These are phyloP conservation scores for Candida xyloterini DNA, from an alignment of 805 yeast species.

Conservation along the genomic window DNA sequence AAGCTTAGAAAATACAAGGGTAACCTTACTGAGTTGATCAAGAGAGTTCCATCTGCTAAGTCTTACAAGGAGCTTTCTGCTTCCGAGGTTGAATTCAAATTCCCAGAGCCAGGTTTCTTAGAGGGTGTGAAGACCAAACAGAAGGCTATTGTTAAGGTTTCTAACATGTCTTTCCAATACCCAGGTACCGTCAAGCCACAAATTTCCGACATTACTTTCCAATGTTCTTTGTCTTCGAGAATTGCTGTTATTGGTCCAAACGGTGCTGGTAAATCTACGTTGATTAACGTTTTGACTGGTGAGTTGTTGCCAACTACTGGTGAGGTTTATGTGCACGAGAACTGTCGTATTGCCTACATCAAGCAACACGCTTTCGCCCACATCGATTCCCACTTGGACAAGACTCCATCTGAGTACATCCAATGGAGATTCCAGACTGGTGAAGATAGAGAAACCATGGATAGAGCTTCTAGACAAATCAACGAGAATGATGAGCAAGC, in stretches of 20 bases:
- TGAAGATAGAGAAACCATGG: constrained; percentile 99
- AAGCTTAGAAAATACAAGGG: constrained; percentile 99
- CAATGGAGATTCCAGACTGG: constrained; percentile 99
- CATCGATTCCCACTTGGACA: constrained; percentile 97
- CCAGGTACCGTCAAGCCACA: constrained; percentile 99
- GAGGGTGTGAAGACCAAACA: constrained; percentile 99
- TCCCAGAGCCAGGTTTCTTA: constrained; percentile 99
- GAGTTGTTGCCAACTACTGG: constrained; percentile 97
- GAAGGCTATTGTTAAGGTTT: constrained; percentile 98
- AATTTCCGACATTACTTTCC: constrained; percentile 88
- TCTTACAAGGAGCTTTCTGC: constrained; percentile 98
- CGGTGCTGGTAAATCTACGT: constrained; percentile 99
- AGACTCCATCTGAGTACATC: constrained; percentile 99
- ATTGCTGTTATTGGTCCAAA: constrained; percentile 99
- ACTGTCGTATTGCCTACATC: constrained; percentile 99
- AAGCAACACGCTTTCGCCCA: constrained; percentile 99
- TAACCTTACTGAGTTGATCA: constrained; percentile 97
- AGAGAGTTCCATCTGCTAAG: constrained; percentile 98
- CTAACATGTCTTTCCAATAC: constrained; percentile 98
- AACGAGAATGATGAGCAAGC: constrained; percentile 95
- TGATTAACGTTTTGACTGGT: constrained; percentile 98
- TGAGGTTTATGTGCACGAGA: constrained; percentile 99
- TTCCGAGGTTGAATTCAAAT: constrained; percentile 90
- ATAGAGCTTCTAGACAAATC: constrained; percentile 98
- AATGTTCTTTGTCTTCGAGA: constrained; percentile 98